A percentile compares a stretch with the other conserved stretches of the same genome.
These are phyloP conservation scores for Theobroma cacao DNA, from an alignment of 345 rosid species.

Conservation along the genomic window DNA sequence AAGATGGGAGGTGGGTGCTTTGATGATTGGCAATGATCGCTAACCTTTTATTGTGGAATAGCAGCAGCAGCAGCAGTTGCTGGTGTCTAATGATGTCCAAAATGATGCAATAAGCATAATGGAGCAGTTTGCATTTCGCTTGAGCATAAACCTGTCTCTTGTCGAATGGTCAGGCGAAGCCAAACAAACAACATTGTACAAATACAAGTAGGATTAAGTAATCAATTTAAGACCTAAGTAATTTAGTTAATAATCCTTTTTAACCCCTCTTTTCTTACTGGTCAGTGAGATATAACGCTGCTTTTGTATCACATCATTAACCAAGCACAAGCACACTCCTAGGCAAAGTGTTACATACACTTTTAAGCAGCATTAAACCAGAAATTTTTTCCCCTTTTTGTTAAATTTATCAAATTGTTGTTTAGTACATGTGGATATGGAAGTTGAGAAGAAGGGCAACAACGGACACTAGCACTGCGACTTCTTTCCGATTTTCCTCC, in stretches of 20 bases:
- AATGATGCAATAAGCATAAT: neutral
- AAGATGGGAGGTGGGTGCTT: neutral
- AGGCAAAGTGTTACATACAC: too few species aligned
- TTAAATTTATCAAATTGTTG: neutral
- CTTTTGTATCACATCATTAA: too few species aligned
- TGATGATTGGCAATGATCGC: too few species aligned
- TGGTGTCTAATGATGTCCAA: neutral
- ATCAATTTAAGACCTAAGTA: too few species aligned
- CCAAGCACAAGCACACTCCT: too few species aligned
- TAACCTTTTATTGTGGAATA: neutral
- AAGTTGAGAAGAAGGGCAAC: neutral
- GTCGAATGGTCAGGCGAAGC: neutral
- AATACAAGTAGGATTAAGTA: too few species aligned
- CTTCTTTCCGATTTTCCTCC: neutral
- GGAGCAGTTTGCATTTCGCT: neutral
- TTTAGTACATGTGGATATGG: neutral
- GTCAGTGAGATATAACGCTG: too few species aligned
- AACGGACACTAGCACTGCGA: neutral
- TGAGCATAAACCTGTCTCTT: neutral
- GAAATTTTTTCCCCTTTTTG: neutral
- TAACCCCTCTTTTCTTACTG: too few species aligned
- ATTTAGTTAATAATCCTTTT: too few species aligned
- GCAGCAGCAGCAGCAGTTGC: neutral
- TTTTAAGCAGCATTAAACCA: too few species aligned
- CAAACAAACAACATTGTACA: neutral